A percentile compares a stretch with the other conserved stretches of the same genome.
Evolutionary conservation across 148 eudicot species (phyloP).

Genomic region (Linanthus parryae): DNA sequence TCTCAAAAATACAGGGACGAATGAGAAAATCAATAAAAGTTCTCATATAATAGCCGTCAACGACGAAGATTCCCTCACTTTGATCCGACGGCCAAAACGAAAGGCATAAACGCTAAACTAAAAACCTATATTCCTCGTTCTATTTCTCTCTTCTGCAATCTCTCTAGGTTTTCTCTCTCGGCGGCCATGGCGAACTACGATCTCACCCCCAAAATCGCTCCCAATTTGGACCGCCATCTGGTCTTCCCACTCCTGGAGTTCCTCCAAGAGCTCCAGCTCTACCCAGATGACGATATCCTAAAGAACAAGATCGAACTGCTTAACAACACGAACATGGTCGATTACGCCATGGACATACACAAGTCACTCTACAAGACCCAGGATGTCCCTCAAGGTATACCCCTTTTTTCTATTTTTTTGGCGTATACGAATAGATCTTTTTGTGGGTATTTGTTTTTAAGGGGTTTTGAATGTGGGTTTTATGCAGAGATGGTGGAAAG

Average conservation of each 20-base stretch:
- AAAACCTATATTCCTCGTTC: no score
- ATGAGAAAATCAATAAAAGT: no score
- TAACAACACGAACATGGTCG: conserved; percentile 92
- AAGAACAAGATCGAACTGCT: conserved; percentile 82
- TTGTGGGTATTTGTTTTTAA: not conserved
- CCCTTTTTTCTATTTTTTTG: not conserved
- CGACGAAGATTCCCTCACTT: no score
- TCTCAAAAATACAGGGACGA: no score
- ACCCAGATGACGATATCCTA: conserved; percentile 59
- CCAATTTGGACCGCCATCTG: conserved; percentile 70
- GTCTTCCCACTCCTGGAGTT: conserved; percentile 87
- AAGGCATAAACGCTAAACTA: no score
- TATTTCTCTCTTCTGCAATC: no score
- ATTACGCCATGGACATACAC: conserved; percentile 98
- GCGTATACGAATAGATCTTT: no score
- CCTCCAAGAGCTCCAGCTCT: conserved; percentile 60
- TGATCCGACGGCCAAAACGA: no score
- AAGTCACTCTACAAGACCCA: conserved; percentile 82
- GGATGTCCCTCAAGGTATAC: conserved; percentile 79
- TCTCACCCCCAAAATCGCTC: conserved; percentile 66
- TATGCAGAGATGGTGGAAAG: conserved; percentile 95
- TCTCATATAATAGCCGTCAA: no score
- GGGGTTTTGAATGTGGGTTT: conserved; percentile 7
- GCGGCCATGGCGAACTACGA: conserved; percentile 68
- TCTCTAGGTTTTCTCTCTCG: not conserved